These are phyloP conservation scores for Triangularia verruculosa DNA, from an alignment of 2,329 filamentous ascomycete species.

Conservation along the genomic window DNA sequence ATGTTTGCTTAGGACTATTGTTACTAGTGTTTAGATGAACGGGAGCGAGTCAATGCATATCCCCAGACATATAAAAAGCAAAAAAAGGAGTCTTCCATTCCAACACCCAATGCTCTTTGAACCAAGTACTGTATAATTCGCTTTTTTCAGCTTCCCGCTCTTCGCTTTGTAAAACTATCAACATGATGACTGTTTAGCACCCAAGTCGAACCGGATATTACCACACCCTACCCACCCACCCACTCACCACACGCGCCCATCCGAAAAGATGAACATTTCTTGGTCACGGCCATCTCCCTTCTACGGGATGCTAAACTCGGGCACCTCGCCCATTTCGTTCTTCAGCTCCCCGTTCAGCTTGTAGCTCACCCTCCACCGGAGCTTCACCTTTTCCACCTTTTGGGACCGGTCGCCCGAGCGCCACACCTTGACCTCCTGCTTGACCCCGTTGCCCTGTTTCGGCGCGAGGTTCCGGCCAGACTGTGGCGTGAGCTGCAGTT, in stretches of 20 bases:
- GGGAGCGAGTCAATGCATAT: too few species aligned
- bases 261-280: too few species aligned
- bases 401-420: conserved; percentile 65
- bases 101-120: background rate
- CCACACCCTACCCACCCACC: background rate
- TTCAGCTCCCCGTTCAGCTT: conserved; percentile 62
- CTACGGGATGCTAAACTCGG: conserved; percentile 71
- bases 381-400: conserved; percentile 77
- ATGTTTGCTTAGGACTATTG: too few species aligned
- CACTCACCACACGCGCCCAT: too few species aligned
- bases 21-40: too few species aligned
- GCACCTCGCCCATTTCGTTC: conserved; percentile 82
- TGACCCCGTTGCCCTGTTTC: conserved; percentile 70
- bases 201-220: too few species aligned
- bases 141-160: background rate
- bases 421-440: conserved; percentile 73
- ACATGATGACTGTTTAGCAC: too few species aligned
- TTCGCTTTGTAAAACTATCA: background rate
- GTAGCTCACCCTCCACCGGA: conserved; percentile 87
- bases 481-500: conserved; percentile 79
- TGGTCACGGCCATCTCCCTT: background rate
- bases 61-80: too few species aligned
- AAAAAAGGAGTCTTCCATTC: background rate
- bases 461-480: conserved; percentile 73
- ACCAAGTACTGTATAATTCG: background rate